Conservation (phyloP, 2,329 filamentous ascomycete genomes). For the Cylindrodendrum hubeiense region DNA sequence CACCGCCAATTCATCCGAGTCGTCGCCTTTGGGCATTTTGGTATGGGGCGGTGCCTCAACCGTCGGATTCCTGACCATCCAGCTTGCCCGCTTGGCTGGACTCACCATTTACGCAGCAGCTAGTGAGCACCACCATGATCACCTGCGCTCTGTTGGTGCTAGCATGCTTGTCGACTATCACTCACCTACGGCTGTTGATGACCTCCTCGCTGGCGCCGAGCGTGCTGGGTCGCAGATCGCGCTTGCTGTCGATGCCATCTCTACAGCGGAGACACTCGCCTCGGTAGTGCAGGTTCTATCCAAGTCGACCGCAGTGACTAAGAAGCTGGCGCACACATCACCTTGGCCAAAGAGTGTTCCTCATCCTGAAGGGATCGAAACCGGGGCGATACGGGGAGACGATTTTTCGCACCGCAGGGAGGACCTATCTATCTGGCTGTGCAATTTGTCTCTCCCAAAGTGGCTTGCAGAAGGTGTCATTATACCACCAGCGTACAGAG, state of each 20-base stretch:
- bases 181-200: background rate
- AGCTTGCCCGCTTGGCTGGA: conserved; percentile 6
- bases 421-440: conserved; percentile 5
- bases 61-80: background rate
- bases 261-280: background rate
- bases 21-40: background rate
- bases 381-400: background rate
- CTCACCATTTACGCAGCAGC: conserved; percentile 1
- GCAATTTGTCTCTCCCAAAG: background rate
- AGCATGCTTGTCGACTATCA: conserved; percentile 8
- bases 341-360: background rate
- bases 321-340: background rate
- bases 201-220: background rate
- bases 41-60: conserved; percentile 6
- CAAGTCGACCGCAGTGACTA: background rate
- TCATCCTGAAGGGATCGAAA: background rate
- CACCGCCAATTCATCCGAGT: background rate
- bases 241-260: conserved; percentile 5
- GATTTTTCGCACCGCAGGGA: background rate
- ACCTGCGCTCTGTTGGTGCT: conserved; percentile 3
- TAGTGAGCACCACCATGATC: background rate
- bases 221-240: background rate
- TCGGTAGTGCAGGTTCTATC: background rate
- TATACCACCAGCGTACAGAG: background rate
- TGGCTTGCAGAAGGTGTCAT: conserved; percentile 10